Evolutionary conservation across 108 stramenopile genomes (phyloP).

Genomic region (Ochromonas danica): DNA sequence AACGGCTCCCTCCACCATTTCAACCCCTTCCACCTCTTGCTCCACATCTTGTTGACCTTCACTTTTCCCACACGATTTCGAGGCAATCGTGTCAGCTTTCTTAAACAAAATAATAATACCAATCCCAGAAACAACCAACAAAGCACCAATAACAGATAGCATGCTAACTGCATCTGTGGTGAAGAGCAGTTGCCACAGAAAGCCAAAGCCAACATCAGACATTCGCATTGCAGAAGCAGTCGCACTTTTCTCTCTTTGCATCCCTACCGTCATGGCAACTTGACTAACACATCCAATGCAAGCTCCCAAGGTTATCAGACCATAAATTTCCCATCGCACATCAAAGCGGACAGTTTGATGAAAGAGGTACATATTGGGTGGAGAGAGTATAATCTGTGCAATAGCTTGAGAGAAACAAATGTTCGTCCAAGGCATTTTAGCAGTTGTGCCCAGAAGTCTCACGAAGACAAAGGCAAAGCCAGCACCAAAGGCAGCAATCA

Average conservation of each 20-base stretch:
- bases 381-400: conserved; percentile 25
- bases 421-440: conserved; percentile 38
- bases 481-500: conserved; percentile 6
- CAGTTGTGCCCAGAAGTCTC: conserved; percentile 26
- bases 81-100: not conserved
- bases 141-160: conserved; percentile 21
- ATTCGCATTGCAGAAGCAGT: conserved; percentile 33
- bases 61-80: no score
- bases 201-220: conserved; percentile 37
- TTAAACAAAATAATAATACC: conserved; percentile 1
- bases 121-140: conserved; percentile 7
- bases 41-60: no score
- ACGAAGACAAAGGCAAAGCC: conserved; percentile 27
- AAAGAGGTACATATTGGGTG: not conserved
- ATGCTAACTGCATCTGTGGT: not conserved
- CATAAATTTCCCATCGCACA: not conserved
- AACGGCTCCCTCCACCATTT: no score
- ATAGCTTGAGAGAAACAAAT: not conserved
- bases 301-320: not conserved
- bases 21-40: no score
- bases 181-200: conserved; percentile 32
- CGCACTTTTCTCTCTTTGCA: conserved; percentile 35
- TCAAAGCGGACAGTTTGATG: not conserved
- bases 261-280: conserved; percentile 29
- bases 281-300: not conserved